Conservation (phyloP, 2,329 filamentous ascomycete genomes). For the Penicillium sp. region DNA sequence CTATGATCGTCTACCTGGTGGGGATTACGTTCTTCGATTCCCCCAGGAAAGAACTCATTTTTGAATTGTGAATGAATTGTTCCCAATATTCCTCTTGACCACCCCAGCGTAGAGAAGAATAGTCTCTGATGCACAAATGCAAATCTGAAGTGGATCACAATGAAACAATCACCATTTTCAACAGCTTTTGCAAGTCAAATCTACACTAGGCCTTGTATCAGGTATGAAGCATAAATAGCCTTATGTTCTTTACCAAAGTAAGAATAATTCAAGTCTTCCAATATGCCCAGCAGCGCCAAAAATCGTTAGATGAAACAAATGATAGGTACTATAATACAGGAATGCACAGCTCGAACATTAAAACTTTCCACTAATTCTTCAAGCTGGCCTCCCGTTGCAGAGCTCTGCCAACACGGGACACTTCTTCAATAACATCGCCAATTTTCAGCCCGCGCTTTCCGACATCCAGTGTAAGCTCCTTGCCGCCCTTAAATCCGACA, state of each 20-base stretch:
- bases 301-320: constrained; percentile 7
- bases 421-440: constrained; percentile 80
- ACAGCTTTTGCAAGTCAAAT: not conserved
- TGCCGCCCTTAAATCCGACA: constrained; percentile 94
- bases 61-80: not conserved
- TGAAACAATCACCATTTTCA: not conserved
- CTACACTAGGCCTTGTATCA: not conserved
- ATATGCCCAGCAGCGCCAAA: constrained; percentile 6
- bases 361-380: constrained; percentile 37
- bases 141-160: not conserved
- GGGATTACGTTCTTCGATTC: not conserved
- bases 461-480: constrained; percentile 78
- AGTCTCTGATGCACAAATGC: not conserved
- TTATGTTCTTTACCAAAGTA: not conserved
- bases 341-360: constrained; percentile 11
- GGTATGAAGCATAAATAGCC: not conserved
- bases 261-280: not conserved
- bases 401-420: constrained; percentile 81
- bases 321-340: constrained; percentile 16
- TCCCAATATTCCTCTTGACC: not conserved
- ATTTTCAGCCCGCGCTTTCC: constrained; percentile 76
- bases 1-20: constrained; percentile 1
- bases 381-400: constrained; percentile 82
- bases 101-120: not conserved
- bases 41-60: not conserved